These are phyloP conservation scores for Phytopythium oedochilum DNA, from an alignment of 352 stramenopile genomes.

Conservation along the genomic window DNA sequence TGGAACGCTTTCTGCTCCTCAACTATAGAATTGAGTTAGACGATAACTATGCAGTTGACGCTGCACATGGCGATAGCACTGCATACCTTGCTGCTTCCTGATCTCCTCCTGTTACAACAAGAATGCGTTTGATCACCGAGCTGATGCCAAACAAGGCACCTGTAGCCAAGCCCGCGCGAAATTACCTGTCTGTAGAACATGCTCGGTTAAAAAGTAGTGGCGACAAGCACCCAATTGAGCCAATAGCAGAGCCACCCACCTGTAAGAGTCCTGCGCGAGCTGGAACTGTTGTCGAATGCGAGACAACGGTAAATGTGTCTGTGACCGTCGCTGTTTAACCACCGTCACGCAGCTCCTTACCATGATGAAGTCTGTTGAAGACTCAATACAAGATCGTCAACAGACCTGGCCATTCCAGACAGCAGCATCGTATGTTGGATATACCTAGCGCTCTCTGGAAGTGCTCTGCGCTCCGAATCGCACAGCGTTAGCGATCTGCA, in stretches of 20 bases:
- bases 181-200: slow-evolving; percentile 45
- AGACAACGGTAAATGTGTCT: slow-evolving; percentile 12
- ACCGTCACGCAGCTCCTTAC: slow-evolving; percentile 14
- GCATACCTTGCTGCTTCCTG: slow-evolving; percentile 62
- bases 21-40: slow-evolving; percentile 18
- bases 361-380: slow-evolving; percentile 66
- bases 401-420: not conserved
- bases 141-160: not conserved
- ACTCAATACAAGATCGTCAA: not conserved
- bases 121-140: not conserved
- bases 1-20: slow-evolving; percentile 83
- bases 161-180: not conserved
- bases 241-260: slow-evolving; percentile 20
- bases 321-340: not conserved
- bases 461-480: slow-evolving; percentile 32
- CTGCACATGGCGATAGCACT: not conserved
- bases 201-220: not conserved
- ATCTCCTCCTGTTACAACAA: slow-evolving; percentile 51
- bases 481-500: not conserved
- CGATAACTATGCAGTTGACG: not conserved
- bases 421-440: too few relatives aligned
- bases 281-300: slow-evolving; percentile 53
- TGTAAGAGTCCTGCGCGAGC: slow-evolving; percentile 75
- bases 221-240: not conserved
- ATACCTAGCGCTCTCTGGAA: slow-evolving; percentile 71